Evolutionary conservation across 495 filamentous ascomycete genomes (phyloP), one percentile per base, ranked within the genome.

Genomic region (Hyphodiscus hymeniophilus): DNA sequence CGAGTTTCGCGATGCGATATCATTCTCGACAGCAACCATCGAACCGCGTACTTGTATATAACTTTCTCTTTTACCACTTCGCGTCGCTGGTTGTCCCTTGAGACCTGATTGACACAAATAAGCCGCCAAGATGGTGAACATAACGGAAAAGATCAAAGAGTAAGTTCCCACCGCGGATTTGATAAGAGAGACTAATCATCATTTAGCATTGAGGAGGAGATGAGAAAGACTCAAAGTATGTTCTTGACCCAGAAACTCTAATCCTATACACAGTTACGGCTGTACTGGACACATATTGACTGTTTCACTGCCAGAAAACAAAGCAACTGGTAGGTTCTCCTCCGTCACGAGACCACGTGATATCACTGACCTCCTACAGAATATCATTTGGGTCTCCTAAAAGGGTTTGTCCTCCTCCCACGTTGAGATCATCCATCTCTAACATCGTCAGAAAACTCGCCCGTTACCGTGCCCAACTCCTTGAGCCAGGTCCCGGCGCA

Each of bases 141-240:
- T 99, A 48, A 95, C 92, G 44, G 94, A 99, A 38, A 97, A 95
- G 77, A 99, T 99, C 70, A 99, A 97, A 71, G 89, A 95, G 89
- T 92, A 69, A 59, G 83, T 66, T n/a, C n/a, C n/a, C n/a, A n/a
- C n/a, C n/a, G n/a, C n/a, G n/a, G n/a, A n/a, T n/a, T n/a, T n/a
- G n/a, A n/a, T n/a, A n/a, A n/a, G n/a, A n/a, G n/a, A n/a, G 23
- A 42, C 49, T 59, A 28, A 59, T 13, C 54, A 48, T 42, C 16
- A 3, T 13, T 1, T 53, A 95, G 94, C 80, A 99, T 99, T 57
- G 94, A 99, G 77, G 90, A 92, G 74, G 94, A 99, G 84, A 99
- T 99, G 94, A 80, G 76, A 59, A 85, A 81, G 80, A 99, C 94
- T 61, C 94, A 99, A 70, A 95, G 89, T 92, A 79, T 69, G 69